Base-by-base conservation (phyloP, 345 rosid genomes). In the Populus euphratica region DNA sequence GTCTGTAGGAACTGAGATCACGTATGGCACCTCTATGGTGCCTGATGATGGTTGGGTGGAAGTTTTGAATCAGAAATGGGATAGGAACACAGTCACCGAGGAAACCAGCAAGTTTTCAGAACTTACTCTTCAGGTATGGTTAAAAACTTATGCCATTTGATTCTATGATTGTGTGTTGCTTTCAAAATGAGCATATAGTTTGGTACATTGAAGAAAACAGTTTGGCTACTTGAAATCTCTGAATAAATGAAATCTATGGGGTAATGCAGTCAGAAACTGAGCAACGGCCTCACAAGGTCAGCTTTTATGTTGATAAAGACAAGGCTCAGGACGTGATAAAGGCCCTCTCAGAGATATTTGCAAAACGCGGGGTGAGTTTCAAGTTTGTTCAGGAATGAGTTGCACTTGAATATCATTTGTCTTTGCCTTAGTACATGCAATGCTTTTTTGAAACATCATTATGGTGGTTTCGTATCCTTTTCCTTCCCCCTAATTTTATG, bases 1-100 rank as follows among this genome's bases (percentile, higher is more conserved):
- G 98, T 96, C 99, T 64, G 99, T 96, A 73, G 99, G 99, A 74
- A 96, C 98, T 16, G 99, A 96, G 90, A 96, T 96, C 80, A 96
- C 99, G 0, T 94, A 89, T 83, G 99, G 99, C 49, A 85, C 79
- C 79, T 79, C 89, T 25, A 89, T 96, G 98, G 88, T 86, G 59
- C 99, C 94, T 5, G 99, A 96, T 86, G 86, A 89, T 84, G 97
- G 98, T 29, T 96, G 99, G 98, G 89, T 89, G 87, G 88, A 92
- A 25, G 67, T 91, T 71, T 86, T 96, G 81, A 92, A 90, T 84
- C 81, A 90, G 73, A 92, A 92, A 77, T 96, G 99, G 99, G 95
- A 96, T 56, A 79, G 86, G 75, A 84, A 81, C n/a, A 69, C 91
- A 72, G 94, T 94, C 16, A 80, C 76, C 43, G 92, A 96, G 80